Base-by-base conservation (phyloP, 345 rosid species). In the Citrus mangshanensis region DNA sequence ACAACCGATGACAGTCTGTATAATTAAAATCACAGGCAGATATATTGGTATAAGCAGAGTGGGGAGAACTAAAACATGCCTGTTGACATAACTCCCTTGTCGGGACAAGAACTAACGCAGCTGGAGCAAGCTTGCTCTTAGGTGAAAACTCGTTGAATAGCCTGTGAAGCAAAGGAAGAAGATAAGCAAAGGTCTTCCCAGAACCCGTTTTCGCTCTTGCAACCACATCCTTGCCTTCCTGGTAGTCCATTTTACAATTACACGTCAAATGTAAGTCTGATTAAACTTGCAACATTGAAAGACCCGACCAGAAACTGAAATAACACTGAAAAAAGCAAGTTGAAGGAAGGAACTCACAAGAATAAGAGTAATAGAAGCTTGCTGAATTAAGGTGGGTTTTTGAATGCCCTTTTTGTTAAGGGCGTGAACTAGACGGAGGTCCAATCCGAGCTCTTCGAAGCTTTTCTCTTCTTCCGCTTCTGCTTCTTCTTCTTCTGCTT, bases 141-240 rank as follows among this genome's bases (percentile, higher is more conserved):
- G 79, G 82, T 46, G 84, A 84, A 3, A 88, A 82, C 37, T 73
- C 86, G 14, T 88, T 49, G 55, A 93, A 86, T 25, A 95, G 91
- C 89, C 87, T 95, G 74, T 95, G 99, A 49, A 93, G 97, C 87
- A 95, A 73, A 65, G 97, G 98, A 3, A 93, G 87, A 46, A 93
- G 85, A 78, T 95, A 95, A 4, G 98, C 98, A 32, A 93, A 83
- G 8, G 99, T 93, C 85, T 93, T 95, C 13, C 99, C 98, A 0
- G 95, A 93, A 6, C 98, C 98, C 0, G 97, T 95, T 83, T 94
- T 93, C 1, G 98, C 99, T 73, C 88, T 85, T 25, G 97, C 99
- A 76, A 93, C 93, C 72, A 93, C 96, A 78, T 95, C 99, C 77
- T 95, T 93, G 6, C 98, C 99, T 87, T 89, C 91, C 98, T 92